phyloP scores from a whole-genome alignment of 2,329 filamentous ascomycete genomes.

The Cordyceps fumosorosea region DNA sequence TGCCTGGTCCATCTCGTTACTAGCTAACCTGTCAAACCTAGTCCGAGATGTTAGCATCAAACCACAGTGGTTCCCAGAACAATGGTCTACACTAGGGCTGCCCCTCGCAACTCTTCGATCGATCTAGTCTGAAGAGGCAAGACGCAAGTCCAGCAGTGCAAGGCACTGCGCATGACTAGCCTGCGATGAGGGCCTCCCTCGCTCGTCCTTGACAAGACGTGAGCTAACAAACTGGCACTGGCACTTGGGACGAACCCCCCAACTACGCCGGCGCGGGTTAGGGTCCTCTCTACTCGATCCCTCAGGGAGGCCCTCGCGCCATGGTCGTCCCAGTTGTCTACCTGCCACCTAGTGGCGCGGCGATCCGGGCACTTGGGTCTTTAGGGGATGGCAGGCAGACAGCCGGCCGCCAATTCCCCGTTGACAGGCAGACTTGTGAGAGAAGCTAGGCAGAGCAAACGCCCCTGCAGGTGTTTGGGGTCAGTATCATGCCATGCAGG shows the following conservation, averaged over 20 bases:
- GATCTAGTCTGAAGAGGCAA: conserved; percentile 11
- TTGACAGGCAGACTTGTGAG: not conserved
- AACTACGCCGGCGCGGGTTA: not conserved
- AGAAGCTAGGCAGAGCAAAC: not conserved
- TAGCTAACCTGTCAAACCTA: not conserved
- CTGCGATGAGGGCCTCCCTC: not conserved
- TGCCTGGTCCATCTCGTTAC: not conserved
- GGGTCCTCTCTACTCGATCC: not conserved
- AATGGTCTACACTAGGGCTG: conserved; percentile 3
- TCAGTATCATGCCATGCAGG: not conserved
- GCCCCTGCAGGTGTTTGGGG: conserved; percentile 1
- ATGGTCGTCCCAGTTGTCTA: not conserved
- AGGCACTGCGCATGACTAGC: not conserved
- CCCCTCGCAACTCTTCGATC: conserved; percentile 5
- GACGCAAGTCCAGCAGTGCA: not conserved
- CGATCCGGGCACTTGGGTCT: conserved; percentile 2
- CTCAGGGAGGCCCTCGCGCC: not conserved
- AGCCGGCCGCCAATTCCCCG: not conserved
- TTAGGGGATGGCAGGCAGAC: not conserved
- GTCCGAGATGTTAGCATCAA: not conserved
- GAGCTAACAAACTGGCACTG: not conserved
- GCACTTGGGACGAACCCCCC: conserved; percentile 10
- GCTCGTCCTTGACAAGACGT: not conserved
- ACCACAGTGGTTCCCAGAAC: not conserved
- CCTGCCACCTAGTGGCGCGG: not conserved